Evolutionary conservation across 805 yeast genomes (phyloP).

Genomic region (Wickerhamiella allomyrinae): DNA sequence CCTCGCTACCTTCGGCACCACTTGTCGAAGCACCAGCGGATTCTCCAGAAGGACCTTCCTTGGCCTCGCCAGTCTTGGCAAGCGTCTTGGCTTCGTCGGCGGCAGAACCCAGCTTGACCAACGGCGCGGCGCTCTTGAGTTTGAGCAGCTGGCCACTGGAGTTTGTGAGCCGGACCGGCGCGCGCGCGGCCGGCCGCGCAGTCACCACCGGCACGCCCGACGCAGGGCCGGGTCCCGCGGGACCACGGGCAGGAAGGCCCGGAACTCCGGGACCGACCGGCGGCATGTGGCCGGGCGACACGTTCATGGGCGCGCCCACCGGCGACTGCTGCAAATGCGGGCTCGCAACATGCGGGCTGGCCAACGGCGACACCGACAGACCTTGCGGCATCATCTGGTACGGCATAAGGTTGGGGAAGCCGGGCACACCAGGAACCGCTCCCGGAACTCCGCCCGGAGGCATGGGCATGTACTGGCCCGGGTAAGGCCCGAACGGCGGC

Average conservation of each 20-base stretch:
- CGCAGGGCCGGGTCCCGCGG: neutral
- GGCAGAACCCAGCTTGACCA: neutral
- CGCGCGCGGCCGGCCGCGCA: slow-evolving; percentile 1
- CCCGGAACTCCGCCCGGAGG: neutral
- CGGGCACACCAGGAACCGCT: neutral
- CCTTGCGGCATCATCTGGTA: slow-evolving; percentile 2
- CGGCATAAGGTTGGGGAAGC: neutral
- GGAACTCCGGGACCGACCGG: neutral
- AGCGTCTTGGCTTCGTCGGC: neutral
- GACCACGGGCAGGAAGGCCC: neutral
- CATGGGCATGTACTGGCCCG: slow-evolving; percentile 1
- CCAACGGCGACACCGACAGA: neutral
- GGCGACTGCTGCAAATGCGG: neutral
- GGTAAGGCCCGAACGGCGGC: slow-evolving; percentile 2
- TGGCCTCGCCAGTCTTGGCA: no score
- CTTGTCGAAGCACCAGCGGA: no score
- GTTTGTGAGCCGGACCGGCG: slow-evolving; percentile 8
- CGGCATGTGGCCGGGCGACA: no score
- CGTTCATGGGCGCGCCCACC: no score
- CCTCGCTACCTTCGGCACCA: no score
- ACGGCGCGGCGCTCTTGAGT: neutral
- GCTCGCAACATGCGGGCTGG: neutral
- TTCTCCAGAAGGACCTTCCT: no score
- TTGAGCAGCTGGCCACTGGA: slow-evolving; percentile 7
- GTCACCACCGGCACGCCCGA: neutral